A percentile compares a stretch with the other conserved stretches of the same genome.
Evolutionary conservation across 805 yeast genomes (phyloP).

Genomic region (Candida parachauliodes): DNA sequence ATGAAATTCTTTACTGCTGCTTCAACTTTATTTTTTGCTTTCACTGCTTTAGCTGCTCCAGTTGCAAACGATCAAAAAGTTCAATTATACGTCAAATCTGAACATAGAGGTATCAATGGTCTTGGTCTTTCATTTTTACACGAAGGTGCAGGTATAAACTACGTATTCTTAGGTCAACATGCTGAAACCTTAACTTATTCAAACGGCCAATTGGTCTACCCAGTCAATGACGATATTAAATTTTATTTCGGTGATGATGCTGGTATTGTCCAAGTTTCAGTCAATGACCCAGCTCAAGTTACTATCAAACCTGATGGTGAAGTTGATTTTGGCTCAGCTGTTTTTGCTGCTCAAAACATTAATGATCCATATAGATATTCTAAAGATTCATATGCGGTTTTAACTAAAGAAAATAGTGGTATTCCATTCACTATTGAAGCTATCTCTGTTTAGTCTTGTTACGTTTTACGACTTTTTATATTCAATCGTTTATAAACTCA

Average conservation of each 20-base stretch:
- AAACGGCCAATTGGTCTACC: conserved; percentile 7
- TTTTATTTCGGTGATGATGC: conserved; percentile 1
- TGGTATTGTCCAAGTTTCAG: conserved; percentile 12
- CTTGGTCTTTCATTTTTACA: conserved; percentile 28
- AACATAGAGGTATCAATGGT: conserved; percentile 23
- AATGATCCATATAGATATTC: conserved; percentile 29
- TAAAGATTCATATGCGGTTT: conserved; percentile 14
- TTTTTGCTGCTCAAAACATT: conserved; percentile 25
- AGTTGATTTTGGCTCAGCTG: conserved; percentile 15
- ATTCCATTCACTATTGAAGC: conserved; percentile 7
- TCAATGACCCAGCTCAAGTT: conserved; percentile 8
- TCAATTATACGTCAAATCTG: conserved; percentile 21
- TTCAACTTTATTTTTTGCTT: conserved; percentile 9
- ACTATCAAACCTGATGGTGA: conserved; percentile 8
- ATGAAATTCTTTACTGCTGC: conserved; percentile 6
- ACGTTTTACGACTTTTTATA: background rate
- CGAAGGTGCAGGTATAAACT: conserved; percentile 46
- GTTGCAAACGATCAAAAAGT: conserved; percentile 10
- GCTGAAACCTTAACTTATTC: conserved; percentile 21
- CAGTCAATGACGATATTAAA: conserved; percentile 1
- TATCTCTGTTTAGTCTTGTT: background rate
- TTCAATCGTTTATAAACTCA: too few relatives aligned
- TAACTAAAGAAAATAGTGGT: conserved; percentile 8
- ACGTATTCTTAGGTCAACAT: conserved; percentile 23
- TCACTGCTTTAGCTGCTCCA: conserved; percentile 8